Base-by-base conservation (phyloP, 2,329 filamentous ascomycete species). In the Monilinia vaccinii-corymbosi region DNA sequence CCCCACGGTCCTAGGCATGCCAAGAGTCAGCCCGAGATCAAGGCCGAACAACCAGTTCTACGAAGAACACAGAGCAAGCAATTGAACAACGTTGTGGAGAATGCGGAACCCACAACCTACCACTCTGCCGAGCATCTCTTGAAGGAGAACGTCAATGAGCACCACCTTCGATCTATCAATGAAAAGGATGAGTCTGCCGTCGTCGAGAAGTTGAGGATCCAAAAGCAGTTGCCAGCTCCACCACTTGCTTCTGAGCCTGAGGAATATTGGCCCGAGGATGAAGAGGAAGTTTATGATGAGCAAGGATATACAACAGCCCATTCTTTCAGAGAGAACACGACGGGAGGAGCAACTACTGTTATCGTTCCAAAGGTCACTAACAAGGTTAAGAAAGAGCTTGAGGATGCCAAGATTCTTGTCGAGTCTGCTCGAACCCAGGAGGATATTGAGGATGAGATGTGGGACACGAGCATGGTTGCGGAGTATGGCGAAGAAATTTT, bases 401-500 rank as follows among this genome's bases (percentile, higher is more conserved):
- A 87, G 47, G 76, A 79, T 53, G 85, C 86, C 21, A 68, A 67
- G 49, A 61, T 66, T 25, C 49, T 69, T 32, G 68, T 71, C 25
- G 70, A 72, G 58, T 63, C 62, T 28, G 50, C 65, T 21, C 63
- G 70, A 34, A 85, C 84, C 1, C 73, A 77, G 5, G 89, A 94
- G 61, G 91, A 96, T 61, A 78, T 91, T 48, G 89, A 96, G 63
- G 93, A 97, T 65, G 93, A 97, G 71, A 79, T 82, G 56, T 96
- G 88, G 85, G 94, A 97, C 71, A 91, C 93, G 38, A 96, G 89
- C 72, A 97, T 99, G 94, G 94, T 97, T 55, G 89, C 92, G 13
- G 93, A 97, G 72, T 99, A 99, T 70, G 88, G 88, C 51, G 91
- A 96, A 18, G 94, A 99, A 69, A 97, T 99, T 67, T 97, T 97